Evolutionary conservation across 2,329 filamentous ascomycete genomes (phyloP), one percentile per base, ranked within the genome.

Genomic region (Trichoderma sp.): DNA sequence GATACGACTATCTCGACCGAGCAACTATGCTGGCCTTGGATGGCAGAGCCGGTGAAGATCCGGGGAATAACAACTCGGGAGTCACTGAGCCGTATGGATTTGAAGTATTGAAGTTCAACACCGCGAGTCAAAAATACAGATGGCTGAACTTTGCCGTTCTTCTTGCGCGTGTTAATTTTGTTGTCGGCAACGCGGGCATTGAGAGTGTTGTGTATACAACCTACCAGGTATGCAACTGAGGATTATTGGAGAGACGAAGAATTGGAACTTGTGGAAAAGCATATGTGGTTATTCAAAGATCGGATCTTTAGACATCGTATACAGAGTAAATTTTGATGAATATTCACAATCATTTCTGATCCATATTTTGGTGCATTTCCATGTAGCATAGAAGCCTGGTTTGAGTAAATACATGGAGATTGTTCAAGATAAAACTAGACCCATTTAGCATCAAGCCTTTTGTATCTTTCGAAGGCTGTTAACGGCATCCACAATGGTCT

Each of bases 1-100:
- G 61, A 48, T 65, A n/a, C 4, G 61, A 65, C 13, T 65, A 65
- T 10, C 61, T 65, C 9, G 61, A 65, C 25, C 13, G 61, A 32
- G 61, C 48, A 19, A 57, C 61, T 5, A 65, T 65, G 61, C 27
- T 57, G 15, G 61, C 61, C 2, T 35, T 65, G 52, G 61, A 65
- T 19, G 61, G 61, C 3, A 29, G 32, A 35, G 61, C 50, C n/a
- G 37, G 52, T 1, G 37, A 45, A 8, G 52, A 65, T 0, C 1
- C n/a, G 1, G 50, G 50, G 2, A 27, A 19, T 17, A 19, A 9
- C 13, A 7, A 25, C 22, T 53, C 45, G 22, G 37, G 13, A 13
- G 19, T 57, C n/a, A 35, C n/a, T 2, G 61, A 65, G 29, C 61
- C 61, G 29, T 65, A 56, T 4, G 61, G 61, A 9, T 57, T 65